phyloP scores from a whole-genome alignment of 2,329 filamentous ascomycete species.

The Gaeumannomyces tritici region DNA sequence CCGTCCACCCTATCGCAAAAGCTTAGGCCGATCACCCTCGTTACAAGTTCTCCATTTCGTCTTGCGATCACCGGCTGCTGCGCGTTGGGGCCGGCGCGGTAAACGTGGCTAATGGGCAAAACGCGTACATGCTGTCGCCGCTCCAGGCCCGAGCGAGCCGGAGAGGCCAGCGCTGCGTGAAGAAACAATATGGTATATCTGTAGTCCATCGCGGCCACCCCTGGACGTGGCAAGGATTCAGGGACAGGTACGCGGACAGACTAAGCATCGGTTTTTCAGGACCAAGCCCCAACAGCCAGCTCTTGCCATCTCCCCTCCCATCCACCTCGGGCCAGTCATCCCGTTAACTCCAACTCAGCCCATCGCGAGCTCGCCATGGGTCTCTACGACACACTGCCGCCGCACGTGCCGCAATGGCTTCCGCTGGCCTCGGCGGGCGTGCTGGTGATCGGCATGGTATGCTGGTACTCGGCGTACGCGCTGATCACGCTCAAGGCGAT shows the following conservation, averaged over 20 bases:
- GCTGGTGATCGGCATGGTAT: constrained; percentile 25
- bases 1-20: background rate
- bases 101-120: background rate
- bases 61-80: background rate
- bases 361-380: background rate
- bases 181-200: background rate
- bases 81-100: background rate
- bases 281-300: background rate
- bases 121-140: background rate
- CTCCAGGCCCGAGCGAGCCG: background rate
- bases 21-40: background rate
- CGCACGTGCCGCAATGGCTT: constrained; percentile 22
- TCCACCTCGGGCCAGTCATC: no score
- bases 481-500: constrained; percentile 35
- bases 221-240: background rate
- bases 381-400: constrained; percentile 24
- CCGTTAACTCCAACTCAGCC: no score
- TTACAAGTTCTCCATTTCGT: background rate
- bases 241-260: background rate
- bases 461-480: constrained; percentile 34
- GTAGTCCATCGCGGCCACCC: background rate
- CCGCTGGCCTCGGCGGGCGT: constrained; percentile 22
- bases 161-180: background rate
- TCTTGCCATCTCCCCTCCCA: background rate
- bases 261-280: background rate